Evolutionary conservation across 1,284 basidiomycete genomes (phyloP), one percentile per base, ranked within the genome.

Genomic region (Moniliophthora roreri): DNA sequence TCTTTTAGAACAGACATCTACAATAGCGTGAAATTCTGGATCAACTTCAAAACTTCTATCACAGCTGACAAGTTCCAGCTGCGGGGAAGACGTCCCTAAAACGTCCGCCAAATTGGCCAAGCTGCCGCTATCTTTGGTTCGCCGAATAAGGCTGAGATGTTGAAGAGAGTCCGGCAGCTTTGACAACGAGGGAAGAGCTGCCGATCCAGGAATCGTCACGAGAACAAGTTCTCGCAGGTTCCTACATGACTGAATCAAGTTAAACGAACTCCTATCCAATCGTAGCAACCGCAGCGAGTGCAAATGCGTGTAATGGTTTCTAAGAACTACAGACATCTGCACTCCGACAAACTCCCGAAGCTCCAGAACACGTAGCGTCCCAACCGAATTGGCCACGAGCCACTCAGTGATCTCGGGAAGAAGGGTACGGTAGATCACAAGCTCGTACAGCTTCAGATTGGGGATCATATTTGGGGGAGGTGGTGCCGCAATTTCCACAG

Each of bases 251-350:
- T 60, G 60, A 23, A 80, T 53, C 34, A 78, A 59, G 10, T 63
- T 62, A 1, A 66, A 64, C 0, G 70, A 63, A 11, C 67, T 61
- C 6, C 52, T 24, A 54, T 61, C 70, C 58, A 70, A 71, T 39
- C 69, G 66, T 53, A 73, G 66, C 10, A 79, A 51, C 24, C 76
- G 74, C 40, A 80, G 66, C 1, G 77, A 79, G 32, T 70, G 70
- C 18, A 80, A 63, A 18, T 60, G 56, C 3, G 67, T 63, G 0
- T 69, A 69, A 45, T 74, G 67, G 0, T 23, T 44, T 13, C 52
- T 55, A n/a, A 79, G 58, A 7, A 67, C 58, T 7, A 60, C 46
- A 23, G 63, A 52, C 28, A 68, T 62, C 2, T 56, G 51, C 2
- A 52, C 37, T 15, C 71, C 68, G 0, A 71, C 73, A 0, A 61